phyloP scores from a whole-genome alignment of 106 monocot genomes.

The Chionographis japonica region DNA sequence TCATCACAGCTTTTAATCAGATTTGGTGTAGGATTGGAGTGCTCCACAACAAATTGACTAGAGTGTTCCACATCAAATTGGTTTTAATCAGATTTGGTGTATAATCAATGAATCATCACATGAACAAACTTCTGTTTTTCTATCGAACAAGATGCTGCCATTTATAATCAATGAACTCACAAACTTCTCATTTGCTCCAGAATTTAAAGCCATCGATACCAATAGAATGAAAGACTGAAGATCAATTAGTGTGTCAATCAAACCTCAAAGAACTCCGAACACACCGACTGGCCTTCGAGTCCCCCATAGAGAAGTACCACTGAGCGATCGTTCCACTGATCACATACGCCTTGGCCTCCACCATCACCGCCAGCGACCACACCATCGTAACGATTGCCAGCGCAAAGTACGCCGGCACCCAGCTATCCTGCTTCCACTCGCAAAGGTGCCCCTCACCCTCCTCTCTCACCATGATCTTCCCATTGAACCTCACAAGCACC shows the following conservation, averaged over 20 bases:
- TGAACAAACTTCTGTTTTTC: too few relatives aligned
- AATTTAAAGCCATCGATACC: not conserved
- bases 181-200: too few relatives aligned
- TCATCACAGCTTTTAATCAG: too few relatives aligned
- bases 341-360: constrained; percentile 79
- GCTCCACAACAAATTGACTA: too few relatives aligned
- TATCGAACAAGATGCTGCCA: too few relatives aligned
- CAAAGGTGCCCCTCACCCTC: constrained; percentile 37
- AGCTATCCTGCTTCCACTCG: constrained; percentile 68
- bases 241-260: not conserved
- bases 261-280: constrained; percentile 82
- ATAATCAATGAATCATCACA: too few relatives aligned
- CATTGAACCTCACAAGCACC: constrained; percentile 69
- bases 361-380: constrained; percentile 57
- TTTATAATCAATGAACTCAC: too few relatives aligned
- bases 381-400: constrained; percentile 73
- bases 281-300: constrained; percentile 33
- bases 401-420: constrained; percentile 81
- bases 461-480: constrained; percentile 45
- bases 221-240: not conserved
- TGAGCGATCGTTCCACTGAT: constrained; percentile 81
- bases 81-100: too few relatives aligned
- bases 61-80: too few relatives aligned
- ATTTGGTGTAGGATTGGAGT: too few relatives aligned
- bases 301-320: constrained; percentile 80